Conservation (phyloP, 75 land plant genomes). For the Cryptomeria japonica region DNA sequence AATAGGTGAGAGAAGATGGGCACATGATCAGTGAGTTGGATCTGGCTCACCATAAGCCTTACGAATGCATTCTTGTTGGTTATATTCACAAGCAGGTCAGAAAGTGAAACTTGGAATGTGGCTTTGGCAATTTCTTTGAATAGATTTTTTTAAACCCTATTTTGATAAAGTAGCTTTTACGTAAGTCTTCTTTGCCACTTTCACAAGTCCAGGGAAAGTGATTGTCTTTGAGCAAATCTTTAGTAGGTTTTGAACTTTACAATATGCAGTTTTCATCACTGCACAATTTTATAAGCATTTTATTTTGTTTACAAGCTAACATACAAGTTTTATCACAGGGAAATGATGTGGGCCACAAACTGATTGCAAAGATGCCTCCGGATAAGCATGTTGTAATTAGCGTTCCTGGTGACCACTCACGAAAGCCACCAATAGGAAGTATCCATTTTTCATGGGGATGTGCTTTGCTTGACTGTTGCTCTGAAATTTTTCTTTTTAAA, state of each 20-base stretch:
- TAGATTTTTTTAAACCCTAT: background rate
- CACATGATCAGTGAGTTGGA: constrained; percentile 79
- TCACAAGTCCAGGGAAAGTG: background rate
- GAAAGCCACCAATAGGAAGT: constrained; percentile 96
- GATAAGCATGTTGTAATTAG: constrained; percentile 73
- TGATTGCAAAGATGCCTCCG: constrained; percentile 23
- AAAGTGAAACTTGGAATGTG: background rate
- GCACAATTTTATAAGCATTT: background rate
- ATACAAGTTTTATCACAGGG: constrained; percentile 22
- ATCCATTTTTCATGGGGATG: constrained; percentile 28
- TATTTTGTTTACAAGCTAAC: background rate
- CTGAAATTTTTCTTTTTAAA: background rate
- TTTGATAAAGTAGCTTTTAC: background rate
- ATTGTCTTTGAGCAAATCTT: background rate
- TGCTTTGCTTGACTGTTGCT: background rate
- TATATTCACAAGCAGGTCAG: constrained; percentile 47
- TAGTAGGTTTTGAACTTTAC: background rate
- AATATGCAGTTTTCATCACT: background rate
- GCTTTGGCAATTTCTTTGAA: background rate
- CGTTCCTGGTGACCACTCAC: constrained; percentile 90
- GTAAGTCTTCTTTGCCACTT: background rate
- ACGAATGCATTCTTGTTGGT: constrained; percentile 91
- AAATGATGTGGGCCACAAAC: constrained; percentile 2
- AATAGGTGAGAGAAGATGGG: constrained; percentile 76
- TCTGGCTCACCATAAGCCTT: constrained; percentile 89